These are phyloP conservation scores for Phylloporus rhodoxanthus DNA, from an alignment of 768 basidiomycete species.

Conservation along the genomic window DNA sequence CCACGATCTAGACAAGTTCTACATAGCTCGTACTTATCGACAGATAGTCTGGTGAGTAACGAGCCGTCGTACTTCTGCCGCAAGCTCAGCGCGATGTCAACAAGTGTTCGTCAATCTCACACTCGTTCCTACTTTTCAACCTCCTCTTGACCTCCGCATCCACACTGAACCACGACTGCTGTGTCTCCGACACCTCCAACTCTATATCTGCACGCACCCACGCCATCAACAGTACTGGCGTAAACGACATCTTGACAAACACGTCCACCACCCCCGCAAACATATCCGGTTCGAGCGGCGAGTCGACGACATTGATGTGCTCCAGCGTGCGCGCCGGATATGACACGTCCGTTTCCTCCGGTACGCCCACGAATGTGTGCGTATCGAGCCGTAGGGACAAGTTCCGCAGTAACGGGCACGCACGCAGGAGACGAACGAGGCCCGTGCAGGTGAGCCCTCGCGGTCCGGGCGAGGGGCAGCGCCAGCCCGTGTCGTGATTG, in stretches of 20 bases:
- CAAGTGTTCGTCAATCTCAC: neutral
- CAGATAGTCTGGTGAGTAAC: too few relatives aligned
- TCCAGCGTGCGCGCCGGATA: neutral
- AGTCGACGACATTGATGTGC: slow-evolving; percentile 1
- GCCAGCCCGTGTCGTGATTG: slow-evolving; percentile 2
- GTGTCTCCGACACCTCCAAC: neutral
- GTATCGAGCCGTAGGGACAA: slow-evolving; percentile 1
- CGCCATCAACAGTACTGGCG: neutral
- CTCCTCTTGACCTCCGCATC: neutral
- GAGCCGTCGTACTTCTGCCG: too few relatives aligned
- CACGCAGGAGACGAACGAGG: slow-evolving; percentile 2
- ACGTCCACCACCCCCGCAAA: neutral
- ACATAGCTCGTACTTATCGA: too few relatives aligned
- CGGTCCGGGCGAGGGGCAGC: neutral
- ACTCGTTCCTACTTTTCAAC: neutral
- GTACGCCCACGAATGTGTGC: neutral
- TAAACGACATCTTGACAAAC: neutral
- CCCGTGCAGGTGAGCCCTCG: neutral
- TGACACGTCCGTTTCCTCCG: slow-evolving; percentile 2
- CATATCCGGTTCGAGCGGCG: neutral
- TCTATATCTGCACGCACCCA: neutral
- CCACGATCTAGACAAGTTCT: too few relatives aligned
- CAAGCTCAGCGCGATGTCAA: too few relatives aligned
- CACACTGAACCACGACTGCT: slow-evolving; percentile 1
- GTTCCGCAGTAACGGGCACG: neutral